Evolutionary conservation across 2,329 filamentous ascomycete genomes (phyloP).

Genomic region (Scolecobasidium constrictum): DNA sequence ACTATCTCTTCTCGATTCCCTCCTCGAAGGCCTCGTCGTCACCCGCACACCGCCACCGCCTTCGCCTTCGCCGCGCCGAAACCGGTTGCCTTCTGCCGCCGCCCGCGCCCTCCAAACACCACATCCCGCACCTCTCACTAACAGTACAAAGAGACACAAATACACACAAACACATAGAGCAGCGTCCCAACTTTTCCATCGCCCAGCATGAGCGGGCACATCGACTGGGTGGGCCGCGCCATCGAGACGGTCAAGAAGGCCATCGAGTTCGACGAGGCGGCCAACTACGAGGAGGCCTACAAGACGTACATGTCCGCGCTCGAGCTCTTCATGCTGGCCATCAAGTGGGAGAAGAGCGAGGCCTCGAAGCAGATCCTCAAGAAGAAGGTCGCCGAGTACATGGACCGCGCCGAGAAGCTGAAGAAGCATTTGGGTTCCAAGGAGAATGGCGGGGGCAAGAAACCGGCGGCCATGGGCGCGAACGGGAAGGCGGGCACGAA

Average conservation of each 20-base stretch:
- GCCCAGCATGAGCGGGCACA: slow-evolving; percentile 65
- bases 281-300: slow-evolving; percentile 95
- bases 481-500: slow-evolving; percentile 58
- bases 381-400: slow-evolving; percentile 89
- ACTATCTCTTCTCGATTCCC: no score
- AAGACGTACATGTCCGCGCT: slow-evolving; percentile 84
- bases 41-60: no score
- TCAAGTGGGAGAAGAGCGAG: slow-evolving; percentile 98
- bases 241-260: slow-evolving; percentile 97
- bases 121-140: no score
- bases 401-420: slow-evolving; percentile 96
- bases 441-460: slow-evolving; percentile 44
- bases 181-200: no score
- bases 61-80: not conserved
- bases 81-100: not conserved
- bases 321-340: slow-evolving; percentile 94
- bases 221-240: slow-evolving; percentile 91
- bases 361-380: slow-evolving; percentile 97
- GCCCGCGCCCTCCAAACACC: not conserved
- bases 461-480: slow-evolving; percentile 59
- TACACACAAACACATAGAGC: no score
- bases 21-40: no score
- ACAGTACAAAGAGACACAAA: no score
- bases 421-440: slow-evolving; percentile 77
- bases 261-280: slow-evolving; percentile 89